Base-by-base conservation (phyloP, 2,329 filamentous ascomycete genomes). In the Sporothrix euskadiensis region DNA sequence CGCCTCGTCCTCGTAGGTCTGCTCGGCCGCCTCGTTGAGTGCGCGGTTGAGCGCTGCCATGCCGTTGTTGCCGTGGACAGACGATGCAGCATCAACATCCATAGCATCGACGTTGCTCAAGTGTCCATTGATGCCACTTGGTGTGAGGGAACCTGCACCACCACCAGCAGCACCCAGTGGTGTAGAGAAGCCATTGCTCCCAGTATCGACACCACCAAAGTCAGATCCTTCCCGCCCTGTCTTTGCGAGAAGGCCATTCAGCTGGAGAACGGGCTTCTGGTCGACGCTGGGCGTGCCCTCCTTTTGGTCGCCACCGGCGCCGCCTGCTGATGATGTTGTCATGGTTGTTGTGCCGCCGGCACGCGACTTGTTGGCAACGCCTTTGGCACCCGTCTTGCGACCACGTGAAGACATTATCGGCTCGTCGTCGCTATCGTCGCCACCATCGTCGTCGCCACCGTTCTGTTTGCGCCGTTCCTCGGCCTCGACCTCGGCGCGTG, bases 321-420 rank as follows among this genome's bases (percentile, higher is more conserved):
- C 49, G n/a, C 35, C 44, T 26, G 61, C 35, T 35, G 65, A 9
- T 5, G 59, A 32, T 26, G 49, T 59, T 2, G 66, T 71, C 14
- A 66, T 63, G 9, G 71, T 39, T n/a, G 65, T 59, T 4, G 71
- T 65, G 8, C 61, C 73, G 8, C 71, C 66, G 26, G 63, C 72
- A 32, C 94, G 89, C 26, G 91, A 90, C 78, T 91, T 90, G 77
- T 91, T 95, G 75, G 90, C 90, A 12, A 75, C 75, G 30, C 94
- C 91, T 79, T 92, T 94, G 77, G 93, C 92, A 41, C 89, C 92
- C 19, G 94, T 93, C 80, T 95, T 97, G 61, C 96, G 91, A 71
- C 96, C 96, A 76, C 96, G 89, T 69, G 95, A 98, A 73, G 96
- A 96, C 93, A 98, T 98, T 79, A 99, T 98, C 9, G 96, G 96